Base-by-base conservation (phyloP, 2,329 filamentous ascomycete species). In the Chaetothyriales sp. region DNA sequence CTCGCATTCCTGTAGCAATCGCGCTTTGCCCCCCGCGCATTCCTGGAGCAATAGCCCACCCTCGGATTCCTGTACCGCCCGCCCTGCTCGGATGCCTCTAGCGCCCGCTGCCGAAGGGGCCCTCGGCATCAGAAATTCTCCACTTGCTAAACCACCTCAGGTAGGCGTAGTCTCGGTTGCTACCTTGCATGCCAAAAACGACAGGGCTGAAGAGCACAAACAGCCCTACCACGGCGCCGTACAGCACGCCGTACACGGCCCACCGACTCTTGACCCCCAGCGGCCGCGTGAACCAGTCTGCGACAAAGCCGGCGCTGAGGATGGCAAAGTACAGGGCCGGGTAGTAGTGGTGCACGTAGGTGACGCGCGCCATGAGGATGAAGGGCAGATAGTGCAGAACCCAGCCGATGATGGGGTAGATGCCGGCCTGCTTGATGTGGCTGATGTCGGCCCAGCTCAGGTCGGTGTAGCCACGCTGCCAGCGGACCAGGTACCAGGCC, bases 331-430 rank as follows among this genome's bases (percentile, higher is more conserved):
- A 98, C 9, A 98, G 80, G 8, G 92, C 92, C 9, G 92, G 92
- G 69, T 97, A 98, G 76, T 98, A 98, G 73, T 98, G 92, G 69
- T 98, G 92, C 51, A 98, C 92, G 65, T 98, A 98, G 15, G 92
- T 98, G 55, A 98, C 92, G 76, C 92, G 87, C 9, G 89, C 92
- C 94, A 98, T 98, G 65, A 92, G 81, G 63, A 95, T 80, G 70
- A 97, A 98, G 0, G 92, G 92, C 56, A 95, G 72, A 68, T 95
- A 98, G 72, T 98, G 92, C 47, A 98, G 77, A 70, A 95, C 83
- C 92, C 92, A 98, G 56, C 92, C 92, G 51, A 92, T 77, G 52
- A 90, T 75, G 7, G 92, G 90, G 69, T 98, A 98, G 53, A 98
- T 66, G 47, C 86, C 92, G 9, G 89, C 77, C 69, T 95, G 97